Evolutionary conservation across 768 basidiomycete genomes (phyloP).

Genomic region (Lactarius vividus): DNA sequence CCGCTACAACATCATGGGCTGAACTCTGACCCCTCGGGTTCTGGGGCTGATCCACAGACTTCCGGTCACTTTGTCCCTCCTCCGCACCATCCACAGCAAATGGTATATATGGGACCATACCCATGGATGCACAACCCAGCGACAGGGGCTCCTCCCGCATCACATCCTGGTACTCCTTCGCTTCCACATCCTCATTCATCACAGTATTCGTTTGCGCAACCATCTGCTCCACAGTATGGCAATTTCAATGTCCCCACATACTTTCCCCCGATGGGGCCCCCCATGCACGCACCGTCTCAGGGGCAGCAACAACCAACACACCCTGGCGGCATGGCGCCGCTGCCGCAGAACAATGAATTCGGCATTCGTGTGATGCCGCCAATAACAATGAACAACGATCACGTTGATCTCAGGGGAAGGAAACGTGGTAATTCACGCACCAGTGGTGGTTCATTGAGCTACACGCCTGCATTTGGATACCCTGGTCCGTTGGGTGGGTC

Average conservation of each 20-base stretch:
- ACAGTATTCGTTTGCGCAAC: slow-evolving; percentile 34
- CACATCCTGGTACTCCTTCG: slow-evolving; percentile 37
- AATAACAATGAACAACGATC: slow-evolving; percentile 31
- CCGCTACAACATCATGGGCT: slow-evolving; percentile 26
- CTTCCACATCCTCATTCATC: slow-evolving; percentile 34
- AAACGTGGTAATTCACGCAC: slow-evolving; percentile 29
- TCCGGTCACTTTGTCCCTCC: slow-evolving; percentile 25
- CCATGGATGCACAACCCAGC: slow-evolving; percentile 18
- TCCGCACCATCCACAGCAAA: slow-evolving; percentile 39
- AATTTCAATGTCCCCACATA: slow-evolving; percentile 16
- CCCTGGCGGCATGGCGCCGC: slow-evolving; percentile 29
- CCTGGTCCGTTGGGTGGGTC: slow-evolving; percentile 33
- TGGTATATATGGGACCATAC: slow-evolving; percentile 34
- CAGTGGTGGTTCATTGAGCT: slow-evolving; percentile 52
- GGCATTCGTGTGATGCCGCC: slow-evolving; percentile 35
- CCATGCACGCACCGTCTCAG: slow-evolving; percentile 20
- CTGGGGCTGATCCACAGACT: slow-evolving; percentile 21
- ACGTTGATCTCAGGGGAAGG: slow-evolving; percentile 34
- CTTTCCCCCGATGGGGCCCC: slow-evolving; percentile 12
- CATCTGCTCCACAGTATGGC: slow-evolving; percentile 35
- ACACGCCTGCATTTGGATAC: slow-evolving; percentile 60
- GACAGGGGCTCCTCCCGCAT: slow-evolving; percentile 33
- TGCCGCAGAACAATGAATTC: slow-evolving; percentile 27
- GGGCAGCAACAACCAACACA: slow-evolving; percentile 33
- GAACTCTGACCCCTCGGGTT: slow-evolving; percentile 31